Evolutionary conservation across 192 early-diverging fungal genomes (phyloP).

Genomic region (Jimgerdemannia flammicorona): DNA sequence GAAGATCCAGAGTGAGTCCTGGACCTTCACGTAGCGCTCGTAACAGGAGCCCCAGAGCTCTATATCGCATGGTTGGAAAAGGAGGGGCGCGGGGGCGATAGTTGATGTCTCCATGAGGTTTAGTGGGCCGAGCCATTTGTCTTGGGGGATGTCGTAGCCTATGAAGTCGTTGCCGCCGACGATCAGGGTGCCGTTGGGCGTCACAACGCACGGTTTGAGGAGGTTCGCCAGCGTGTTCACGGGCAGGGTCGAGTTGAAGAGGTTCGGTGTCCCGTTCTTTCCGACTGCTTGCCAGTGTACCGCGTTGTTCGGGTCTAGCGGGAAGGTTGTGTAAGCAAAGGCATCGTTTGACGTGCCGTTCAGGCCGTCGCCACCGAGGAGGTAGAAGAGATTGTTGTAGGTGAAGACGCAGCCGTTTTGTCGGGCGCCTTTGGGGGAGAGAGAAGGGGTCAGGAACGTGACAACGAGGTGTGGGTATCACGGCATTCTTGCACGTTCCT

Average conservation of each 20-base stretch:
- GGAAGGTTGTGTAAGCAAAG: background rate
- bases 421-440: background rate
- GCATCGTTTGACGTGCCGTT: background rate
- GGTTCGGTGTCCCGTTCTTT: background rate
- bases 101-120: background rate
- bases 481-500: too few relatives aligned
- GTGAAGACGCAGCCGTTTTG: background rate
- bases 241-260: background rate
- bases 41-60: background rate
- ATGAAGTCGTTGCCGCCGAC: background rate
- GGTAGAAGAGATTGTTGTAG: background rate
- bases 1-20: background rate
- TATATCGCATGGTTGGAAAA: background rate
- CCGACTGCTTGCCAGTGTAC: background rate
- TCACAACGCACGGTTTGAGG: background rate
- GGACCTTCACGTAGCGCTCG: background rate
- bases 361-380: background rate
- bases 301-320: background rate
- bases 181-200: background rate
- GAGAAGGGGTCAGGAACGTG: background rate
- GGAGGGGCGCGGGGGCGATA: background rate
- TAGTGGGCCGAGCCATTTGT: background rate
- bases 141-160: background rate
- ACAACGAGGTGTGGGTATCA: background rate
- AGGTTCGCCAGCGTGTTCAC: background rate